Conservation (phyloP, 306 rosid species). For the Corylus avellana region DNA sequence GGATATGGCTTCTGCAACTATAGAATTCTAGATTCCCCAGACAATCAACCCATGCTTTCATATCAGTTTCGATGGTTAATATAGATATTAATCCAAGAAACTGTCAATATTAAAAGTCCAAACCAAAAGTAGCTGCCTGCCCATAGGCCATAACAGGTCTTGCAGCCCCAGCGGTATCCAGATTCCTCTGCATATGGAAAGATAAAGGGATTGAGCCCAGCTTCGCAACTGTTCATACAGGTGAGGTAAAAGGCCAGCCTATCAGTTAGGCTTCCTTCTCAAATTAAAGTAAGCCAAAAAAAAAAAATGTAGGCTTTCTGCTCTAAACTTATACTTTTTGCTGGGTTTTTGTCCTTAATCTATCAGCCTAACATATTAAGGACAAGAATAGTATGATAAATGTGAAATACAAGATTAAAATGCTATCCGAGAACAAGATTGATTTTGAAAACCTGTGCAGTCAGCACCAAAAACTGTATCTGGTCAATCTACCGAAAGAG, state of each 20-base stretch:
- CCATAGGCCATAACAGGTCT: not conserved
- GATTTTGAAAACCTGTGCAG: conserved; percentile 6
- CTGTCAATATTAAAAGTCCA: not conserved
- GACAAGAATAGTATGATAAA: not conserved
- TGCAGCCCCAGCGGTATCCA: not conserved
- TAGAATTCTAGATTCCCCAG: not conserved
- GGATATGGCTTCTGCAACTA: not conserved
- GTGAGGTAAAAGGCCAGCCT: not conserved
- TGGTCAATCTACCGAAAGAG: conserved; percentile 64
- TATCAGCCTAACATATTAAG: not conserved
- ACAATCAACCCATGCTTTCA: not conserved
- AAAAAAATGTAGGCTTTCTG: not conserved
- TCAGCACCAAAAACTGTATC: conserved; percentile 10
- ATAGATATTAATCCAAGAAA: not conserved
- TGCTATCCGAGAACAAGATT: not conserved
- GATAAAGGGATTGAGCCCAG: not conserved
- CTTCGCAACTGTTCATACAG: not conserved
- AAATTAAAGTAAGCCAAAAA: not conserved
- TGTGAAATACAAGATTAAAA: not conserved
- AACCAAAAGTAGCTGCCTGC: not conserved
- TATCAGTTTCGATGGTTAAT: not conserved
- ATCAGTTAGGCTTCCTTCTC: not conserved
- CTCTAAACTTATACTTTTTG: not conserved
- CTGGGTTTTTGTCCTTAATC: not conserved
- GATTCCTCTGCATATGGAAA: not conserved